Evolutionary conservation across 2,329 filamentous ascomycete species (phyloP), one percentile per base, ranked within the genome.

Genomic region (Trichoderma atroviride): DNA sequence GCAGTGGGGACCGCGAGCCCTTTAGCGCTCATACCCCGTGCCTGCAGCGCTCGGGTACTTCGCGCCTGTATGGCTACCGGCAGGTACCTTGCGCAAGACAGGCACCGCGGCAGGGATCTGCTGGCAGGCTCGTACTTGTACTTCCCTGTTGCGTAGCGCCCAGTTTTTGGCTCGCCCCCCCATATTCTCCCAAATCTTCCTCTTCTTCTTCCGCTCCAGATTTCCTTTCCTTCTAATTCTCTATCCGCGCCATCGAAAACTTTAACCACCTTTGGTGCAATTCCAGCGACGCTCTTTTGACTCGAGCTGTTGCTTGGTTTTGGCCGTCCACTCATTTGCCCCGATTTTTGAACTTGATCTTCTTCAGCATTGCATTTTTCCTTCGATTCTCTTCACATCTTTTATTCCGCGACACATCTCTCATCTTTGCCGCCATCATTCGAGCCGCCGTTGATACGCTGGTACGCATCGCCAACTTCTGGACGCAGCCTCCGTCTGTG

Each of bases 301-400:
- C 78, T 70, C 74, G 79, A 80, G 83, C 83, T 85, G 82, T 79
- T 81, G 79, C 85, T 88, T 88, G 86, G 86, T 85, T 80, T 87
- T 80, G 84, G 78, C 86, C 85, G 86, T 88, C 86, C 86, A 82
- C 84, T 88, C 86, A 83, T 86, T 81, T 80, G 43, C 64, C 47
- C 73, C 74, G 74, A 68, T 74, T 77, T 79, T 75, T 66, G 53
- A 58, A 72, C 71, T 73, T 75, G 74, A 74, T 71, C 70, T 73
- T 74, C 69, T 73, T 73, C 70, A 72, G 68, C 73, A 70, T 71
- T 73, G 72, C 62, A 57, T 65, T 47, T 43, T 50, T 59, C 50
- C 43, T 58, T 57, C 29, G 35, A 24, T 65, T 66, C 55, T 66
- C 37, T 58, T 52, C 29, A 33, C 52, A 65, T 65, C 53, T 47